phyloP scores from a whole-genome alignment of 805 yeast species.

The Candida palmyrensis region DNA sequence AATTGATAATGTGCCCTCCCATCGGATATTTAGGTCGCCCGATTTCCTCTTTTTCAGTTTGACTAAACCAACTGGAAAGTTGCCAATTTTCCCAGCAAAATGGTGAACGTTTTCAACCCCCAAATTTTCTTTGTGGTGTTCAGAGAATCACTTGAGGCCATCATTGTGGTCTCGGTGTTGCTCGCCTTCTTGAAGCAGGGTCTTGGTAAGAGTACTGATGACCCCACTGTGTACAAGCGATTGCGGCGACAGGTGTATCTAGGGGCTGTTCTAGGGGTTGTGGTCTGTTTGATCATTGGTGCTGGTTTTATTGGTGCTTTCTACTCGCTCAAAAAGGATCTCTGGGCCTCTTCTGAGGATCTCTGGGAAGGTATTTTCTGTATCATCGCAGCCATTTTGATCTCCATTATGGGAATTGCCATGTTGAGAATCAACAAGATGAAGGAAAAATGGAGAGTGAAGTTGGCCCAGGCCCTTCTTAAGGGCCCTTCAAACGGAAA shows the following conservation, averaged over 20 bases:
- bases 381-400: constrained; percentile 83
- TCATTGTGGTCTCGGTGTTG: constrained; percentile 83
- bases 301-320: constrained; percentile 93
- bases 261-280: constrained; percentile 70
- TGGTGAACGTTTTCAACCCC: constrained; percentile 60
- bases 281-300: constrained; percentile 80
- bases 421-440: constrained; percentile 93
- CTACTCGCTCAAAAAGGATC: constrained; percentile 73
- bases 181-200: constrained; percentile 90
- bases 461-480: constrained; percentile 80
- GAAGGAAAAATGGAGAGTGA: constrained; percentile 96
- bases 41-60: not conserved
- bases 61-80: not conserved
- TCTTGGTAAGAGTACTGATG: constrained; percentile 51
- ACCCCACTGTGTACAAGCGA: constrained; percentile 50
- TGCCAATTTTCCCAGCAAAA: constrained; percentile 8
- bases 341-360: constrained; percentile 86
- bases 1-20: not conserved
- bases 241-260: constrained; percentile 81
- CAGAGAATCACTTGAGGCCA: constrained; percentile 92
- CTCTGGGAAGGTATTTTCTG: constrained; percentile 97
- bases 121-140: constrained; percentile 85
- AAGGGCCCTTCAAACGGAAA: constrained; percentile 46
- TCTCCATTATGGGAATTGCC: constrained; percentile 92
- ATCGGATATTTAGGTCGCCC: not conserved